phyloP scores from a whole-genome alignment of 305 asterid genomes.

The Solanum hybrid region DNA sequence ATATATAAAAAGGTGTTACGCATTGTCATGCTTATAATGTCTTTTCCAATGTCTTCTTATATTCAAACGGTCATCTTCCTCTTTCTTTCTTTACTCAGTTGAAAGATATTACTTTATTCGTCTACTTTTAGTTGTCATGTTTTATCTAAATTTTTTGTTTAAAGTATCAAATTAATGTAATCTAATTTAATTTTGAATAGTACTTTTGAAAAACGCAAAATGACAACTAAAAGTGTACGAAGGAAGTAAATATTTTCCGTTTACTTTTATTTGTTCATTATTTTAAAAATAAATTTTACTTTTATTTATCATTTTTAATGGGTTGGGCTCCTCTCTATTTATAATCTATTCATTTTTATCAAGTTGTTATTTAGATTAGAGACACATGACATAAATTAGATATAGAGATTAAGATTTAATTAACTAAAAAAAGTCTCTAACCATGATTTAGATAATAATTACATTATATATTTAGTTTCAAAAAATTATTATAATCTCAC shows the following conservation, averaged over 20 bases:
- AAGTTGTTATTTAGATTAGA: neutral
- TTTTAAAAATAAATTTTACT: neutral
- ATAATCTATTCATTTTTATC: neutral
- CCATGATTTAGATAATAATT: neutral
- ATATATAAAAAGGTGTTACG: neutral
- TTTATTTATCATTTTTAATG: neutral
- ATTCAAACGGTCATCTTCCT: neutral
- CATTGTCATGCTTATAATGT: neutral
- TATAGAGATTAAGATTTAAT: neutral
- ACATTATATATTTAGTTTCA: neutral
- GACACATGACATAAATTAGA: neutral
- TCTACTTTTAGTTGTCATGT: too few relatives aligned
- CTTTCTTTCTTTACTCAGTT: neutral
- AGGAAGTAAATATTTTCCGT: accelerated
- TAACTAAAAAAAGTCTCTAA: neutral
- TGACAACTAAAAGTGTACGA: too few relatives aligned
- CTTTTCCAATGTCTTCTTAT: constrained; percentile 4
- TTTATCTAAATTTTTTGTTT: too few relatives aligned
- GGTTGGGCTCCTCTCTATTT: neutral
- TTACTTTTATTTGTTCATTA: neutral
- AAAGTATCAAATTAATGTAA: too few relatives aligned
- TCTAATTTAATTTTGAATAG: too few relatives aligned
- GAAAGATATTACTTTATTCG: neutral
- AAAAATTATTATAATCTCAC: neutral
- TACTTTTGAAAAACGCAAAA: too few relatives aligned